Conservation (phyloP, 2,329 filamentous ascomycete species). For the Alternaria sp. region DNA sequence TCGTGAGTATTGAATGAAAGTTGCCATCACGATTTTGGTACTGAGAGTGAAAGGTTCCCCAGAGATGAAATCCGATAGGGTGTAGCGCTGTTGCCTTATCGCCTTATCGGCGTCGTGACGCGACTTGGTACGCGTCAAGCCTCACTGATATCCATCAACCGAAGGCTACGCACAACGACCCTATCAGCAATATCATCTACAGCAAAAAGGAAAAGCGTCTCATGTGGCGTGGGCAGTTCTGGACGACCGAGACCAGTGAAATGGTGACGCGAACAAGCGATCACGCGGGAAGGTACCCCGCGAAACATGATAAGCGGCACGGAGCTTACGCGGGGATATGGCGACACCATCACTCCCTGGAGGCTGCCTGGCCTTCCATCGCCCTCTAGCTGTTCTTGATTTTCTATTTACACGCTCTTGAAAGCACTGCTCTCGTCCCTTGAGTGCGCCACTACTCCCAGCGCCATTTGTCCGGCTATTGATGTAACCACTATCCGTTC, state of each 20-base stretch:
- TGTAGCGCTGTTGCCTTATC: constrained; percentile 22
- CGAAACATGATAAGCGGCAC: constrained; percentile 31
- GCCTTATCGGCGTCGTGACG: constrained; percentile 25
- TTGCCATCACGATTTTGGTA: background rate
- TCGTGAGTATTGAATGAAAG: background rate
- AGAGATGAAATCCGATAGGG: background rate
- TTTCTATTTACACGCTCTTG: background rate
- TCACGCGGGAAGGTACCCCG: constrained; percentile 34
- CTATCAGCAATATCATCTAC: background rate
- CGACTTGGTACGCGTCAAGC: constrained; percentile 4
- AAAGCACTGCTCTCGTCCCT: background rate
- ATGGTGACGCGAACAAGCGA: constrained; percentile 21
- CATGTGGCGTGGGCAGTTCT: background rate
- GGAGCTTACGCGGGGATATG: constrained; percentile 34
- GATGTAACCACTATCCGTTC: constrained; percentile 5
- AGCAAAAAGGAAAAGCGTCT: background rate
- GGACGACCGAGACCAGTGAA: background rate
- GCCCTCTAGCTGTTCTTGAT: background rate
- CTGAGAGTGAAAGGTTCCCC: background rate
- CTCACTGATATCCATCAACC: background rate
- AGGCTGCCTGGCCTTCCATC: constrained; percentile 1
- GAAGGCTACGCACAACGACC: background rate
- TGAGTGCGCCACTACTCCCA: background rate
- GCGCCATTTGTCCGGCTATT: background rate
- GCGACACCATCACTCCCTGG: constrained; percentile 16